Evolutionary conservation across 73 alveolate species (phyloP), one percentile per base, ranked within the genome.

Genomic region (Breviolum minutum): DNA sequence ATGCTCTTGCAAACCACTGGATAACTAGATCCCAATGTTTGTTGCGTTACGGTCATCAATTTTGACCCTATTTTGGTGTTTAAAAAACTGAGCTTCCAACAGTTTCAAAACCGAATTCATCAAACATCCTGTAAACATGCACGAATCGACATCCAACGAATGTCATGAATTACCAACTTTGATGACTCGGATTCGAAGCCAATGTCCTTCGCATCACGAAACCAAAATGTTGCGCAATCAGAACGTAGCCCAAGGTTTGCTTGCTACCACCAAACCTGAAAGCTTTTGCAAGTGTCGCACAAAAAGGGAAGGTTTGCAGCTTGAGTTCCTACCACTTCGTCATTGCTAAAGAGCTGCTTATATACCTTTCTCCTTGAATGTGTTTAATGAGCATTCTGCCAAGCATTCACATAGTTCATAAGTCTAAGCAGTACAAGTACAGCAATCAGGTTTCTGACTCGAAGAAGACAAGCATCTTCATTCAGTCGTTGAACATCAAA

Each of bases 231-330:
- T 91, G 97, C 22, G 97, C 97, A 27, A 91, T 91, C 77, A 79
- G 89, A 10, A 91, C 97, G 13, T 91, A 91, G 90, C 97, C 97
- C n/a, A 91, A 26, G 29, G 97, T 88, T 62, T 91, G 85, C 64
- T 91, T 91, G 97, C 89, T 80, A 48, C 97, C 97, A 83, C 94
- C 94, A 85, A 85, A 85, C 94, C 94, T 85, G 79, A 27, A 32
- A 71, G 8, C 0, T 30, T 20, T 71, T 5, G 81, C 29, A 10
- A 71, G 81, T 30, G 19, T 32, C 87, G n/a, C 97, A 27, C 54
- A 24, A 14, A 74, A 74, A 68, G 24, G 77, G n/a, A 68, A 68
- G 17, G n/a, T 22, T 22, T 17, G 24, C 77, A 68, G 77, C 4
- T 68, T 14, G n/a, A 14, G 24, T 40, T 40, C 54, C 54, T 0